These are phyloP conservation scores for Pythium aquatile DNA, from an alignment of 352 stramenopile genomes.

Conservation along the genomic window DNA sequence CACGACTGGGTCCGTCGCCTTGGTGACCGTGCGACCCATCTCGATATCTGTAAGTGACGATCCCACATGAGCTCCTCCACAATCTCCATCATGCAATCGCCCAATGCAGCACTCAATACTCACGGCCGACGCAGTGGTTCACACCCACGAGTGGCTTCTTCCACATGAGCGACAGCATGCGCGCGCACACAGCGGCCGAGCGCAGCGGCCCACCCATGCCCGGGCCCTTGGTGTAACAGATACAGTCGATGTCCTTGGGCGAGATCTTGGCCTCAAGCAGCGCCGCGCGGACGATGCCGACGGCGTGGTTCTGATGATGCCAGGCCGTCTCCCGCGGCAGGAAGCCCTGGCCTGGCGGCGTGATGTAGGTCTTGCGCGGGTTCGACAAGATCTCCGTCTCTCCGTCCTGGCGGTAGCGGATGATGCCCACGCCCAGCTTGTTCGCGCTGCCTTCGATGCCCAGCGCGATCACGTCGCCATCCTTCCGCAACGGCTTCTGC, in stretches of 20 bases:
- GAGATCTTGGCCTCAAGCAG: conserved; percentile 90
- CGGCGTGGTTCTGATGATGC: conserved; percentile 98
- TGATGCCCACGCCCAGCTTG: conserved; percentile 94
- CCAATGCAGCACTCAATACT: conserved; percentile 20
- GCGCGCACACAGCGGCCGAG: conserved; percentile 94
- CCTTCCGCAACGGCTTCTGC: conserved; percentile 50
- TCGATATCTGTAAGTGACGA: conserved; percentile 91
- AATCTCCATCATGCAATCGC: neutral
- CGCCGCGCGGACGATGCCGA: conserved; percentile 93
- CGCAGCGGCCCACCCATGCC: conserved; percentile 98
- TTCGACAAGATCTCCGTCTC: conserved; percentile 96
- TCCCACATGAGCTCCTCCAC: neutral
- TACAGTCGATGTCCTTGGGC: conserved; percentile 87
- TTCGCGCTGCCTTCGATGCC: conserved; percentile 99
- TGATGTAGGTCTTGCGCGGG: conserved; percentile 99
- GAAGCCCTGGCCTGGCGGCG: conserved; percentile 96
- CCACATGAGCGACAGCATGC: conserved; percentile 94
- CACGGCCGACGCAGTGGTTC: conserved; percentile 99
- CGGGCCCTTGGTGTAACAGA: conserved; percentile 96
- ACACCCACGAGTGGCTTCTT: conserved; percentile 95
- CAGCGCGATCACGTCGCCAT: conserved; percentile 89
- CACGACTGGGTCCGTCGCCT: conserved; percentile 94
- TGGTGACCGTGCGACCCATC: conserved; percentile 98
- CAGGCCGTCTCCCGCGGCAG: conserved; percentile 97
- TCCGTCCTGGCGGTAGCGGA: conserved; percentile 63